Base-by-base conservation (phyloP, 1,284 basidiomycete genomes). In the Ustilago lituana region DNA sequence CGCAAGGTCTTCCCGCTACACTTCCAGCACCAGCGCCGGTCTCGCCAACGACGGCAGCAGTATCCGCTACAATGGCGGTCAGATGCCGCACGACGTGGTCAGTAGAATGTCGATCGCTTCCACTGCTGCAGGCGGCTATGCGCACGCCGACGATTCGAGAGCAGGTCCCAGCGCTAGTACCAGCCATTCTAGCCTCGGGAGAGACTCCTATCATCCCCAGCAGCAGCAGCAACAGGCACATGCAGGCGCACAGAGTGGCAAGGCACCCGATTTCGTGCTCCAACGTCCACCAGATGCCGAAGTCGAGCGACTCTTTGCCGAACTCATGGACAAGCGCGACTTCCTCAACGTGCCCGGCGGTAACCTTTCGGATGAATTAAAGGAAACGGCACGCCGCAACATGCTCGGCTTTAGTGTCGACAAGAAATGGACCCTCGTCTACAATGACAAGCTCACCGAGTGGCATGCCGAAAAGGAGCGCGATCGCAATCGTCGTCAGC, bases 391-490 rank as follows among this genome's bases (percentile, higher is more conserved):
- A 15, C 51, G 66, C 6, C 63, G 65, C 27, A 81, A 78, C 67
- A 79, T 82, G 77, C 62, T 79, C 52, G 60, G 56, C 27, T 82
- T 82, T 53, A 63, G 62, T 43, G 53, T 71, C 40, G 91, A 94
- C 46, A 93, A 93, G 81, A 98, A 97, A 83, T 98, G 94, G 94
- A 86, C 87, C 65, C 88, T 98, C 78, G 91, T 98, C 10, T 88
- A 91, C 81, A 92, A 89, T 69, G 90, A 92, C 74, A 90, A 91
- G 75, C 89, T 90, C 53, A 86, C 90, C 56, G 88, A 90, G 37
- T 93, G 89, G 88, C 89, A 88, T 74, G 88, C 78, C 9, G 71
- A 69, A 27, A 76, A 69, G 56, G 80, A 77, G 40, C 52, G 66
- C 43, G 73, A 76, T 38, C 68, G 73, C 24, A 76, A 65, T 19